Conservation (phyloP, 805 yeast genomes). For the Metschnikowia peoriensis region DNA sequence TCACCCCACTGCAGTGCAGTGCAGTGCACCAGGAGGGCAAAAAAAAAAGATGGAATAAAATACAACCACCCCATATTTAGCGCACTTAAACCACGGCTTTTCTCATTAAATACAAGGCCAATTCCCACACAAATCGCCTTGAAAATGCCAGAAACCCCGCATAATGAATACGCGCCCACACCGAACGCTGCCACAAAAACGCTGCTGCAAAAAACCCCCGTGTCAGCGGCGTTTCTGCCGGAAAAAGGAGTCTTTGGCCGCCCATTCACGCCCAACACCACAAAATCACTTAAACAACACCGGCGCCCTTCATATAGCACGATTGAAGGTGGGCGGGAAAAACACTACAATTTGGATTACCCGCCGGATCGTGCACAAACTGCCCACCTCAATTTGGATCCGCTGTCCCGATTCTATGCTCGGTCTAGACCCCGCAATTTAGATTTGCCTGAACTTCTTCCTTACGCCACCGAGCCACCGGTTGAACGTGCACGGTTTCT, state of each 20-base stretch:
- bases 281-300: slow-evolving; percentile 9
- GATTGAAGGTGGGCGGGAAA: slow-evolving; percentile 29
- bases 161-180: not conserved
- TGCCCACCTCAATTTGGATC: slow-evolving; percentile 28
- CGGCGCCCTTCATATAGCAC: slow-evolving; percentile 34
- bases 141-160: not conserved
- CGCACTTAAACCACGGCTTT: not conserved
- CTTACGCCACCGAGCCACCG: slow-evolving; percentile 70
- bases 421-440: slow-evolving; percentile 41
- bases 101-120: not conserved
- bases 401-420: slow-evolving; percentile 37
- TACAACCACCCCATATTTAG: not conserved
- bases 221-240: not conserved
- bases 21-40: no score
- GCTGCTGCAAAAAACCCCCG: not conserved
- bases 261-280: slow-evolving; percentile 27
- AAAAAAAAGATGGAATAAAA: no score
- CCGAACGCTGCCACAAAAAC: not conserved
- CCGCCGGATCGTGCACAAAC: slow-evolving; percentile 41
- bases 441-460: slow-evolving; percentile 50
- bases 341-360: slow-evolving; percentile 50
- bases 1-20: no score
- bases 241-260: not conserved
- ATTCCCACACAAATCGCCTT: not conserved
- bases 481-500: slow-evolving; percentile 70